These are phyloP conservation scores for Calonectria montana DNA, from an alignment of 2,329 filamentous ascomycete species.

Conservation along the genomic window DNA sequence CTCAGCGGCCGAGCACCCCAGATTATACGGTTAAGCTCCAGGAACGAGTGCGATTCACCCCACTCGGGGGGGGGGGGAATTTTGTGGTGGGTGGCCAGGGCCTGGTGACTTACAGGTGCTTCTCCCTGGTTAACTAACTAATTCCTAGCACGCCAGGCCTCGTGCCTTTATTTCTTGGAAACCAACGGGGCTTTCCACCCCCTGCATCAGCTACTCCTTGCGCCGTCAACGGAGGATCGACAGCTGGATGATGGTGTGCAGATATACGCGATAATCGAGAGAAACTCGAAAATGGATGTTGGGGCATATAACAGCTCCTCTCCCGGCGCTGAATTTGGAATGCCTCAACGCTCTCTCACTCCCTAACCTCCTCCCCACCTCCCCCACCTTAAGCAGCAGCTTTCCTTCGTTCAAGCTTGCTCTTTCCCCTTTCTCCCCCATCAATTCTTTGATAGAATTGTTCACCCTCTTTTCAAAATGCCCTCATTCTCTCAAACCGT, in stretches of 20 bases:
- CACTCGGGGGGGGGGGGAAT: conserved; percentile 15
- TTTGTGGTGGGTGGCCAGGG: conserved; percentile 2
- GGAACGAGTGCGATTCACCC: background rate
- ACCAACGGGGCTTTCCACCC: background rate
- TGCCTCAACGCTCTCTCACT: conserved; percentile 2
- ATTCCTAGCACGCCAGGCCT: background rate
- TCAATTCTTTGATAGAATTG: conserved; percentile 20
- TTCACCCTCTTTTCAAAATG: conserved; percentile 25
- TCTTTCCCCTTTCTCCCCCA: conserved; percentile 10
- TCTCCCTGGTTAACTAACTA: background rate
- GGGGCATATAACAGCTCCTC: conserved; percentile 11
- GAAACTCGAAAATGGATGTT: background rate
- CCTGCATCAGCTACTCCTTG: conserved; percentile 7
- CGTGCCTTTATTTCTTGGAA: background rate
- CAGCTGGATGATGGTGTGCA: background rate
- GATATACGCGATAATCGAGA: background rate
- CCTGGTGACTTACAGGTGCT: too few relatives aligned
- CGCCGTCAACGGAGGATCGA: conserved; percentile 1
- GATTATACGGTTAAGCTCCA: background rate
- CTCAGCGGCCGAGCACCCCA: background rate
- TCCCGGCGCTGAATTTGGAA: background rate
- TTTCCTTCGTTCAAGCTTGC: conserved; percentile 20
- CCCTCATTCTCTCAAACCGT: conserved; percentile 31
- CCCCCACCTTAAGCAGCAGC: conserved; percentile 27
- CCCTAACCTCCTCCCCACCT: conserved; percentile 16